Evolutionary conservation across 2,329 filamentous ascomycete genomes (phyloP), one percentile per base, ranked within the genome.

Genomic region (Chaetomium globosum): DNA sequence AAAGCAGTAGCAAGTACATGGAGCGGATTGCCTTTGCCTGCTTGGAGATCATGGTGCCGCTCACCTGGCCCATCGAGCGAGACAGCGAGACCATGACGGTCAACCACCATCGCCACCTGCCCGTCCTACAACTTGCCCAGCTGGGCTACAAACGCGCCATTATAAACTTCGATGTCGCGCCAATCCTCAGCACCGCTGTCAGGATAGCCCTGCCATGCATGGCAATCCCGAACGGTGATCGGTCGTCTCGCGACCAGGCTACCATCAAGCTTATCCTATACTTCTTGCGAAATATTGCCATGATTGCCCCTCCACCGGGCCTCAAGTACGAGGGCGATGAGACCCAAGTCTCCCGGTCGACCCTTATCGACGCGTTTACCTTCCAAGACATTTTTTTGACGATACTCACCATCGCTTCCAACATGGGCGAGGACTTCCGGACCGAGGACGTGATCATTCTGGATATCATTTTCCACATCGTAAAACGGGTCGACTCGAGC

Each of bases 21-120:
- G 85, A 90, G 28, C 89, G 91, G 74, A 84, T 95, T 68, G 91
- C 92, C 2, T 81, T 98, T 70, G 90, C 92, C 63, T 96, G 92
- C 77, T 83, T 97, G 77, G 94, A 99, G 78, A 81, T 99, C 56
- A 84, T 99, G 74, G 92, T 96, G 1, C 93, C 93, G 4, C 80
- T 99, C 73, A 99, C 95, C 21, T 98, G 94, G 94, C 94, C 95
- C 0, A 83, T 97, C 73, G 92, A 97, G 67, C 86, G 87, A 71
- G 87, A 93, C 66, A 83, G 86, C 68, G 87, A 90, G 65, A 86
- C 90, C 73, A 94, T 95, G 85, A 98, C 93, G 4, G 82, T 93
- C 72, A 98, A 99, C 75, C 92, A 98, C 76, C 90, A 97, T 75
- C 87, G 92, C 64, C 95, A 99, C 78, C 86, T 93, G 49, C 93